A percentile compares a stretch with the other conserved stretches of the same genome.
Evolutionary conservation across 306 rosid genomes (phyloP).

Genomic region (Prinsepia uniflora): DNA sequence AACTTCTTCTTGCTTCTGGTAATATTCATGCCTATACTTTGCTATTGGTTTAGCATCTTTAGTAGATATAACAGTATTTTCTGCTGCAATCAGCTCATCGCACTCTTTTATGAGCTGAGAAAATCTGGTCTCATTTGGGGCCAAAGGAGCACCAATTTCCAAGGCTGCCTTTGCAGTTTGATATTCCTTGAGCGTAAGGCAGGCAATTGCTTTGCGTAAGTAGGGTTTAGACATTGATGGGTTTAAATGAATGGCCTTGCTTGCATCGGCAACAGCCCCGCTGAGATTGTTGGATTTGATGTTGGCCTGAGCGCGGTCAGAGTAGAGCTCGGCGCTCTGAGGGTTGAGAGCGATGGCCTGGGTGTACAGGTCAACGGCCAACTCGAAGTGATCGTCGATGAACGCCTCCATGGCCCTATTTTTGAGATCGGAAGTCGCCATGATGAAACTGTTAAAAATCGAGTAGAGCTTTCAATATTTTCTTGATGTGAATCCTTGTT

Average conservation of each 20-base stretch:
- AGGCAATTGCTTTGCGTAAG: constrained; percentile 82
- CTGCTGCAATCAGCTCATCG: constrained; percentile 51
- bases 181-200: constrained; percentile 81
- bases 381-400: too few species aligned
- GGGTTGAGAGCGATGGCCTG: constrained; percentile 66
- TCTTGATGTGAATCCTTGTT: too few species aligned
- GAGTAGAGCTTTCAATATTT: too few species aligned
- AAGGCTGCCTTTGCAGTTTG: constrained; percentile 80
- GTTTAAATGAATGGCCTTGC: constrained; percentile 74
- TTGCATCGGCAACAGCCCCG: constrained; percentile 80
- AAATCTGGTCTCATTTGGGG: constrained; percentile 50
- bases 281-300: constrained; percentile 62
- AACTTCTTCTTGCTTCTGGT: constrained; percentile 69
- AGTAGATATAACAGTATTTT: constrained; percentile 20
- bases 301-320: constrained; percentile 92
- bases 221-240: constrained; percentile 58
- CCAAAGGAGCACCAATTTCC: constrained; percentile 63
- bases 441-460: too few species aligned
- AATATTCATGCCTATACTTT: constrained; percentile 86
- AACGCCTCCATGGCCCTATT: too few species aligned
- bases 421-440: too few species aligned
- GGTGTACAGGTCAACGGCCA: constrained; percentile 51
- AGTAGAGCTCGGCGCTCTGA: constrained; percentile 45
- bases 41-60: constrained; percentile 59
- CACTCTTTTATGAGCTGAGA: constrained; percentile 57